phyloP scores from a whole-genome alignment of 2,329 filamentous ascomycete species.

The Penicillium glabrum region DNA sequence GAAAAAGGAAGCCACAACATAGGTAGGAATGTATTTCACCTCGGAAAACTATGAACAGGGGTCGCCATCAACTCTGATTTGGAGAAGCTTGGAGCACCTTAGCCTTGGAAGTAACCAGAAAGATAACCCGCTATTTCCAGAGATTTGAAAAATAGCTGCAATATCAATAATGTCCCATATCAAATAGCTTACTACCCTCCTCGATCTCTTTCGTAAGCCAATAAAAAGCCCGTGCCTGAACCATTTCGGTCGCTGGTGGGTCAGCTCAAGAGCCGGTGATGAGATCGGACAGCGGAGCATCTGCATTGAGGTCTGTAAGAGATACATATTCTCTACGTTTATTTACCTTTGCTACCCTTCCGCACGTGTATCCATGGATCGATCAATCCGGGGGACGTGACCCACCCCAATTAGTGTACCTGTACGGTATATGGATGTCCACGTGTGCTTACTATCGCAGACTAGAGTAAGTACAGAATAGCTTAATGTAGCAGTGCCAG shows the following conservation, averaged over 20 bases:
- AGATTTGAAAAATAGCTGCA: not conserved
- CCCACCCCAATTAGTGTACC: no score
- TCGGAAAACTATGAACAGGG: no score
- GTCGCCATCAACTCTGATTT: no score
- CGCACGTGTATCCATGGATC: not conserved
- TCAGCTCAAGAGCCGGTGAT: not conserved
- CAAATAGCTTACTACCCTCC: no score
- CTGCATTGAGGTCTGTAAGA: not conserved
- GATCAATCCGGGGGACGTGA: not conserved
- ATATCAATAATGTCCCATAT: not conserved
- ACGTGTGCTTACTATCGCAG: not conserved
- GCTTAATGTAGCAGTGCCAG: not conserved
- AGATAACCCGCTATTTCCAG: not conserved
- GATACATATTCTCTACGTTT: not conserved
- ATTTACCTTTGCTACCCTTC: no score
- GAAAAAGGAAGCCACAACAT: no score
- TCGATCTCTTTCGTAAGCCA: not conserved
- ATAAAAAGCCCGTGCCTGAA: not conserved
- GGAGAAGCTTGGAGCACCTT: no score
- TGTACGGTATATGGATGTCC: no score
- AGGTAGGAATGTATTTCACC: no score
- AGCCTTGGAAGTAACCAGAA: no score
- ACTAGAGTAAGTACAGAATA: not conserved
- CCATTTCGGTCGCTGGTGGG: not conserved
- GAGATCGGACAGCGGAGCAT: no score